Evolutionary conservation across 2,329 filamentous ascomycete species (phyloP).

Genomic region (Arthrobotrys musiformis): DNA sequence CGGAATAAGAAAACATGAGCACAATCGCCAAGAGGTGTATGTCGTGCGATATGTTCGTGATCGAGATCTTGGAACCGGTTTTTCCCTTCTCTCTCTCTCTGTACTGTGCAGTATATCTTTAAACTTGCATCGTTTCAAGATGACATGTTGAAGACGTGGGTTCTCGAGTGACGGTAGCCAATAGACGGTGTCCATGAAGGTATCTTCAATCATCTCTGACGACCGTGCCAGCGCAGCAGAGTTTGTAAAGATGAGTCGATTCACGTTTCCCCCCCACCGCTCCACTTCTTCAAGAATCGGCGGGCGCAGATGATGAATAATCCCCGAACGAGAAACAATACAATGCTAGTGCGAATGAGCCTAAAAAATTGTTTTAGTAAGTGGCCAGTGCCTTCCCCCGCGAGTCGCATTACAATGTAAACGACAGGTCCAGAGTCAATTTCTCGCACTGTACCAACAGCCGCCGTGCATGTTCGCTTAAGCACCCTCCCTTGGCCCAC

Average conservation of each 20-base stretch:
- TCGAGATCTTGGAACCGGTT: background rate
- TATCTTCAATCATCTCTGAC: background rate
- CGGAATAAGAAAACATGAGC: conserved; percentile 9
- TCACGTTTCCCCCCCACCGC: background rate
- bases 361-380: background rate
- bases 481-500: background rate
- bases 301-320: background rate
- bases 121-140: conserved; percentile 16
- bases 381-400: background rate
- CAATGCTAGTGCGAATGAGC: background rate
- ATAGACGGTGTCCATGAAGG: background rate
- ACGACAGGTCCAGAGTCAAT: conserved; percentile 40
- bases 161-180: background rate
- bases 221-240: background rate
- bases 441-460: conserved; percentile 42
- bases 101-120: background rate
- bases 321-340: background rate
- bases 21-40: background rate
- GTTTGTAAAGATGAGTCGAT: background rate
- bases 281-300: background rate
- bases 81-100: background rate
- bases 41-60: conserved; percentile 16
- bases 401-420: conserved; percentile 28
- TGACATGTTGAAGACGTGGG: background rate
- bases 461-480: conserved; percentile 53